Conservation (phyloP, 2,329 filamentous ascomycete species). For the Fusarium devonianum region DNA sequence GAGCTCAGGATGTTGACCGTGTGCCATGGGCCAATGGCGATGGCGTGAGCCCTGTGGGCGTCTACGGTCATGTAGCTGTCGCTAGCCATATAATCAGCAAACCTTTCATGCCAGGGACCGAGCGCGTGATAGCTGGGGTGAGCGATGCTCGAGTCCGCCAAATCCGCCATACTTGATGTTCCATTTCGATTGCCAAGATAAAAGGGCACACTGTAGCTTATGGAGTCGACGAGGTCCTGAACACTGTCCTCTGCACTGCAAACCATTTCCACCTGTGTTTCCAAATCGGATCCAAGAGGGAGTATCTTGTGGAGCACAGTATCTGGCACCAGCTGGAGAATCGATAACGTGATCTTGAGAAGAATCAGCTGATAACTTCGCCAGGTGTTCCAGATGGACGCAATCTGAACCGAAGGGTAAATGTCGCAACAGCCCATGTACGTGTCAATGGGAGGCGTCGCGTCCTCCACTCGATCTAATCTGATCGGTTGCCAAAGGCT, state of each 20-base stretch:
- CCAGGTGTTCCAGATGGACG: slow-evolving; percentile 18
- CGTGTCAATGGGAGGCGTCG: slow-evolving; percentile 1
- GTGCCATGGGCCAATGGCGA: slow-evolving; percentile 13
- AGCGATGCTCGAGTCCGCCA: slow-evolving; percentile 1
- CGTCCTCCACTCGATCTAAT: background rate
- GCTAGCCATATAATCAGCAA: background rate
- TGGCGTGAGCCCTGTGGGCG: slow-evolving; percentile 2
- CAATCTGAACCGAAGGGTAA: slow-evolving; percentile 12
- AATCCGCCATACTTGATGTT: background rate
- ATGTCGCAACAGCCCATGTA: slow-evolving; percentile 8
- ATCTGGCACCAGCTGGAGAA: slow-evolving; percentile 1
- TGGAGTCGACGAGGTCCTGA: slow-evolving; percentile 6
- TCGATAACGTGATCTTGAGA: slow-evolving; percentile 6
- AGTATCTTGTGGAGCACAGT: background rate
- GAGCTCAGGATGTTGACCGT: background rate
- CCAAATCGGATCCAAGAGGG: background rate
- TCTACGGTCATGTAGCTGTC: slow-evolving; percentile 3
- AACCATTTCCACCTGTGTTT: background rate
- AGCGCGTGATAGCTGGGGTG: slow-evolving; percentile 17
- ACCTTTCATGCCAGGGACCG: background rate
- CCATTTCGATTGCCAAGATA: slow-evolving; percentile 16
- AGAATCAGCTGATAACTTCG: slow-evolving; percentile 15
- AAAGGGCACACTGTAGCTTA: slow-evolving; percentile 16
- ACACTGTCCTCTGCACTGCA: background rate
- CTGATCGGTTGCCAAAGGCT: slow-evolving; percentile 4